Percentiles rank a stretch among this genome's conserved stretches.
Evolutionary conservation across 108 stramenopile genomes (phyloP).

Genomic region (Fragilariopsis cylindrus): DNA sequence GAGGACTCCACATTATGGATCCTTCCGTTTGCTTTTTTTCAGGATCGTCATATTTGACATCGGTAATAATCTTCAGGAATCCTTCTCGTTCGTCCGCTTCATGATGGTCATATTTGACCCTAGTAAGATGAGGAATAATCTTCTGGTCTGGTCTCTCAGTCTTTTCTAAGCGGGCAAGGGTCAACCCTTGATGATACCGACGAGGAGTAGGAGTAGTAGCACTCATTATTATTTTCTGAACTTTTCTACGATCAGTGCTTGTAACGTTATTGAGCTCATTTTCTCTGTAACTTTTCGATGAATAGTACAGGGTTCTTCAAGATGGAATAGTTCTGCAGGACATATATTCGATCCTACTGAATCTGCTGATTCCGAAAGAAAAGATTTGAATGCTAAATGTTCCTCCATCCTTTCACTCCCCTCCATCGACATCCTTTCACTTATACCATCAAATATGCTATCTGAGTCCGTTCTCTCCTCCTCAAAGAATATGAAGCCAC

Average conservation of each 20-base stretch:
- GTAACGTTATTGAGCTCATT: neutral
- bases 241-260: neutral
- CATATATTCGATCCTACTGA: neutral
- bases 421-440: constrained; percentile 1
- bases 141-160: neutral
- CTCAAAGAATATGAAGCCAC: neutral
- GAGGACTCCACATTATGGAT: neutral
- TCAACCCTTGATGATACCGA: no score
- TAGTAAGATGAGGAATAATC: neutral
- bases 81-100: neutral
- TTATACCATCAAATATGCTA: constrained; percentile 6
- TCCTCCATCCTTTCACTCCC: no score
- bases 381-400: neutral
- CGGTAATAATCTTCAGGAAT: neutral
- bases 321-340: neutral
- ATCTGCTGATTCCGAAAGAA: neutral
- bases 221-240: neutral
- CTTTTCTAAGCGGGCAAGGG: neutral
- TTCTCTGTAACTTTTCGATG: neutral
- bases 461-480: constrained; percentile 7
- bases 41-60: neutral
- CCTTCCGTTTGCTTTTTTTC: neutral
- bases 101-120: neutral
- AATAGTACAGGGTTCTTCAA: neutral
- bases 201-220: neutral